Conservation (phyloP, 2,329 filamentous ascomycete species). For the Juglanconis oblonga region DNA sequence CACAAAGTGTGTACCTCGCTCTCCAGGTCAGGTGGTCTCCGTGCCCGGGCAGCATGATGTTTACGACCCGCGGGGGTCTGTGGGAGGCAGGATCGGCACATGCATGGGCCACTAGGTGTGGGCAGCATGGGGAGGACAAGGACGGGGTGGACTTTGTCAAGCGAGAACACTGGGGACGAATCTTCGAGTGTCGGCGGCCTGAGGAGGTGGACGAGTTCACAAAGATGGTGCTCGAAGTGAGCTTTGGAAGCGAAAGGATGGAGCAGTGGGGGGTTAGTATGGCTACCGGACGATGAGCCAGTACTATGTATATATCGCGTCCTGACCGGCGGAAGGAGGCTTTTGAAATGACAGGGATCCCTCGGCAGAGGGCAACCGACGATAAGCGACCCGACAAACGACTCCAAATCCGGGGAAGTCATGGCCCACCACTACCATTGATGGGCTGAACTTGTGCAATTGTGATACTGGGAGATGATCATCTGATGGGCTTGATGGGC, state of each 20-base stretch:
- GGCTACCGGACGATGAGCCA: background rate
- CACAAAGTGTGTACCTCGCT: conserved; percentile 18
- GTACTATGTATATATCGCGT: background rate
- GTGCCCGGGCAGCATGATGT: conserved; percentile 23
- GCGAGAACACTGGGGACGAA: conserved; percentile 2
- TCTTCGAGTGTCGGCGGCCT: conserved; percentile 13
- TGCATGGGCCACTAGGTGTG: conserved; percentile 21
- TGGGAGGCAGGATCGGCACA: conserved; percentile 23
- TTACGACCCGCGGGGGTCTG: conserved; percentile 22
- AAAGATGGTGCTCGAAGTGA: conserved; percentile 9
- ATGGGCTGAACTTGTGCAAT: background rate
- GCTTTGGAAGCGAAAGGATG: conserved; percentile 15
- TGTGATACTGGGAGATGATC: background rate
- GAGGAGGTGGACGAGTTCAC: conserved; percentile 19
- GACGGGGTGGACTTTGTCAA: conserved; percentile 12
- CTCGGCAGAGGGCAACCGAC: background rate
- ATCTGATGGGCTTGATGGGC: no score
- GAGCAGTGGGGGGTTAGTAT: conserved; percentile 15
- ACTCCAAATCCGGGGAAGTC: background rate
- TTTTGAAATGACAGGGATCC: background rate
- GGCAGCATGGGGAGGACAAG: background rate
- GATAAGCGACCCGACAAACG: background rate
- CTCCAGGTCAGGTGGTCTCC: conserved; percentile 15
- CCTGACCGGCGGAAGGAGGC: background rate
- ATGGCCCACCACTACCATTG: no score